Base-by-base conservation (phyloP, 805 yeast genomes). In the Priceomyces haplophilus region DNA sequence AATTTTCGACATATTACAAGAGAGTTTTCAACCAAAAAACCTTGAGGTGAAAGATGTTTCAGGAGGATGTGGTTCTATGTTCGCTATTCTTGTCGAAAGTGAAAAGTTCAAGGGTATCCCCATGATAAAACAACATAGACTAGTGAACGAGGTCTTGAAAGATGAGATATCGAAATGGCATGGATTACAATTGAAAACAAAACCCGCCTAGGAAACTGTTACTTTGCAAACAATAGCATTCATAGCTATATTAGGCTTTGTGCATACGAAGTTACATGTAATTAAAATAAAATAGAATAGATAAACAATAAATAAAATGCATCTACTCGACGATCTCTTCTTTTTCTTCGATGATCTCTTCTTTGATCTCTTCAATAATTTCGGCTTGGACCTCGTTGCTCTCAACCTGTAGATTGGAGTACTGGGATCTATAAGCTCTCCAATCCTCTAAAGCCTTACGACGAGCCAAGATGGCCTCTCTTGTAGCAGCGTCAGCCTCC, bases 1-100 rank as follows among this genome's bases (percentile, higher is more conserved):
- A 58, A 76, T 89, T 19, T 82, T 69, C 55, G 65, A 72, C 19
- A 79, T 79, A 43, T 67, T 89, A 31, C 54, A 71, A 8, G 61
- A 69, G 18, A 74, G 74, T 42, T 76, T 91, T 37, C 51, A 68
- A 5, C 97, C 99, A 1, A 61, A 65, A 23, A 64, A 63, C 27
- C 66, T 90, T 36, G 72, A 74, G 20, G 97, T 91, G 5, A 71
- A 74, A 49, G 98, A 91, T 59, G 81, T 91, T 7, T 83, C 93
- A 20, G 98, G 73, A 15, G 99, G 99, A 0, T 93, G 99, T 65
- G 99, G 99, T 1, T 89, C 97, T 5, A 93, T 93, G 99, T 93
- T 88, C 66, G 88, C 96, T 37, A 91, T 93, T 39, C 68, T 74
- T 45, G 78, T 93, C 13, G 85, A 82, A 36, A 82, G 93, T 41